Evolutionary conservation across 495 filamentous ascomycete genomes (phyloP).

Genomic region (Penicillium bialowiezense): DNA sequence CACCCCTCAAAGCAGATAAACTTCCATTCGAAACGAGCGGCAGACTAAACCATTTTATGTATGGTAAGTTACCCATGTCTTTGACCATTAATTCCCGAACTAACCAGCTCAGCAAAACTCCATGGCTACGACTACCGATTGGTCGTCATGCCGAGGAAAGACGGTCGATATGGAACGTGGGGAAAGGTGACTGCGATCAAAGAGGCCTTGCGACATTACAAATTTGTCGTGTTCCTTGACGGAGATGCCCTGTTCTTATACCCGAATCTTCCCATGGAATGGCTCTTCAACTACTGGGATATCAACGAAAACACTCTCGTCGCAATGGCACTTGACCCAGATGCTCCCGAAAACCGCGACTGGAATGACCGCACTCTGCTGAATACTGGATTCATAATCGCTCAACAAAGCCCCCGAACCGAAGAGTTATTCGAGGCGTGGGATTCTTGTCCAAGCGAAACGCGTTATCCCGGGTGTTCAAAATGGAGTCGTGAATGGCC

Average conservation of each 20-base stretch:
- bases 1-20: conserved; percentile 16
- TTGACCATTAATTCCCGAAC: not conserved
- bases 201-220: conserved; percentile 41
- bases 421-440: conserved; percentile 36
- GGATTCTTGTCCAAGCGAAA: conserved; percentile 32
- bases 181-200: conserved; percentile 47
- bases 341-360: conserved; percentile 27
- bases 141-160: conserved; percentile 22
- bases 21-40: conserved; percentile 23
- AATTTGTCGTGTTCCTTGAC: conserved; percentile 50
- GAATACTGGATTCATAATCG: conserved; percentile 42
- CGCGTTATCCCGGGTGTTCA: conserved; percentile 26
- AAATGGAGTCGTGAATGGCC: conserved; percentile 30
- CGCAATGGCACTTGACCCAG: conserved; percentile 43
- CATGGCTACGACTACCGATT: conserved; percentile 56
- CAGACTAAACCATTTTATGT: conserved; percentile 41
- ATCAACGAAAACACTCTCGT: conserved; percentile 38
- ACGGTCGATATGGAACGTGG: conserved; percentile 41
- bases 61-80: conserved; percentile 15
- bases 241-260: conserved; percentile 47
- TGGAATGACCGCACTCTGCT: conserved; percentile 25
- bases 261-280: conserved; percentile 50
- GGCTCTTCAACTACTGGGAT: conserved; percentile 54
- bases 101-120: conserved; percentile 33
- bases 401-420: conserved; percentile 32